Base-by-base conservation (phyloP, 2,329 filamentous ascomycete genomes). In the Coniochaeta sp. region DNA sequence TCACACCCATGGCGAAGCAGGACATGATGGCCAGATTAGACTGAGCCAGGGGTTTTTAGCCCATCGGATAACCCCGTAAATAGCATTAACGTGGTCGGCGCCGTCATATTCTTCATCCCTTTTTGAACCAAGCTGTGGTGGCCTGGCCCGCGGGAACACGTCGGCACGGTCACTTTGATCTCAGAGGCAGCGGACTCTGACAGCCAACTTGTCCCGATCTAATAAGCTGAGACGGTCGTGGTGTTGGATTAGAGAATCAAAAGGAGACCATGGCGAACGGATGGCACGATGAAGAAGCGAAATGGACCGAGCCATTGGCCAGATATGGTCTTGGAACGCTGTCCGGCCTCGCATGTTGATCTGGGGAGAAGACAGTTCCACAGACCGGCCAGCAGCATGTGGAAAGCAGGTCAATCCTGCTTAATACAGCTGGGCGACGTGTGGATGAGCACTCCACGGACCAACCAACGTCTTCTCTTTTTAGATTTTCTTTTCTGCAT, bases 1-100 rank as follows among this genome's bases (percentile, higher is more conserved):
- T 99, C 76, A 91, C 87, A 68, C 93, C 93, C 54, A 82, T 99
- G 79, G 81, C 89, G 70, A 96, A 92, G 81, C 89, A 95, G 70
- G 91, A 97, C 75, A 98, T 99, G 95, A 91, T 96, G 80, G 95
- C 95, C 62, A 91, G 93, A 76, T 82, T 99, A 76, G 95, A 99
- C 79, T 99, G 89, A 93, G 76, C 54, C 54, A 12, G 54, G 34
- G 28, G n/a, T 14, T n/a, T 17, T 9, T 6, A 31, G 24, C 22
- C 47, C 47, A 17, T 24, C 47, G 47, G 47, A 24, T 52, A 26
- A 52, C 22, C 43, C 47, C 9, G 47, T 31, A 6, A 28, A 52
- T 17, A 52, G 47, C 26, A 52, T 28, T 52, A 52, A 24, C 47
- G 22, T 52, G 19, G 47, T 31, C 22, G 24, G 26, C 6, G 24